A percentile compares a stretch with the other conserved stretches of the same genome.
These are phyloP conservation scores for Conoideocrella luteorostrata DNA, from an alignment of 2,329 filamentous ascomycete genomes.

Conservation along the genomic window DNA sequence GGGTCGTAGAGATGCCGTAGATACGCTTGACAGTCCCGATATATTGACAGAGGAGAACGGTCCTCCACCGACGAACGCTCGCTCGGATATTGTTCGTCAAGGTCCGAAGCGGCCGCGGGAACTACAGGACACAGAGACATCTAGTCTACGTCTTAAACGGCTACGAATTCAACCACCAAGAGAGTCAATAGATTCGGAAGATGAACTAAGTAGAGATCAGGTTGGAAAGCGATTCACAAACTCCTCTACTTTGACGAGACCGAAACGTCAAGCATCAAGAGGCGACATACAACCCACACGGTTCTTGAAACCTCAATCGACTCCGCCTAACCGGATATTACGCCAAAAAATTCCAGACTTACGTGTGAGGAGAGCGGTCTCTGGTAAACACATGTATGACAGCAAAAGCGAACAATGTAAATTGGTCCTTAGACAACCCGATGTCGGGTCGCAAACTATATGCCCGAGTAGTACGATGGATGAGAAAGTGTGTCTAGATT, in stretches of 20 bases:
- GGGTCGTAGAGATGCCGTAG: not conserved
- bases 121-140: not conserved
- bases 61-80: slow-evolving; percentile 15
- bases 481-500: not conserved
- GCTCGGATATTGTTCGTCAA: slow-evolving; percentile 16
- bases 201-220: slow-evolving; percentile 20
- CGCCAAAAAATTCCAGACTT: not conserved
- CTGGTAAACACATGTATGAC: slow-evolving; percentile 13
- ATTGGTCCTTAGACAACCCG: slow-evolving; percentile 6
- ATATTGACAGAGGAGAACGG: slow-evolving; percentile 1
- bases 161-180: slow-evolving; percentile 1
- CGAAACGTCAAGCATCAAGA: slow-evolving; percentile 9
- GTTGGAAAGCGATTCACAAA: slow-evolving; percentile 13
- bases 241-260: slow-evolving; percentile 5
- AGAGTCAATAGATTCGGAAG: slow-evolving; percentile 20
- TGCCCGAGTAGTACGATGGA: not conserved
- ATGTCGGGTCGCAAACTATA: not conserved
- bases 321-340: not conserved
- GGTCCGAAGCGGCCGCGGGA: slow-evolving; percentile 8
- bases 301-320: slow-evolving; percentile 9
- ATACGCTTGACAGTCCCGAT: not conserved
- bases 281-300: slow-evolving; percentile 22
- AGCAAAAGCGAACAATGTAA: not conserved
- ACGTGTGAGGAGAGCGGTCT: slow-evolving; percentile 18
- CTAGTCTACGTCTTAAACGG: slow-evolving; percentile 14